Conservation (phyloP, 2,329 filamentous ascomycete species). For the Zalaria obscura region DNA sequence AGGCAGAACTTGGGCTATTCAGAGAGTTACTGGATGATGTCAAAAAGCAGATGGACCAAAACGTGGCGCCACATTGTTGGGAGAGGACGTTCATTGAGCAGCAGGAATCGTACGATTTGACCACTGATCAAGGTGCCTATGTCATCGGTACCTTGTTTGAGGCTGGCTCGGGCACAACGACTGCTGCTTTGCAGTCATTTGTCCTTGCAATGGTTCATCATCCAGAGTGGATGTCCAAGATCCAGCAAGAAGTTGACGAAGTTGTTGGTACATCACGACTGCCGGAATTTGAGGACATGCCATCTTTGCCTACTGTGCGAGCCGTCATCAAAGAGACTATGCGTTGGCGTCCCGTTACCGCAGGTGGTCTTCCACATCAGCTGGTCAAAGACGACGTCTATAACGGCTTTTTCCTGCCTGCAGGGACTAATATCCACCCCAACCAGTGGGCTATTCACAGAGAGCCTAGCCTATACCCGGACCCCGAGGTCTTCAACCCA, state of each 20-base stretch:
- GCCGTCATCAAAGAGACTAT: constrained; percentile 28
- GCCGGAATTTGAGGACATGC: constrained; percentile 23
- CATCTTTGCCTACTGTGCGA: constrained; percentile 22
- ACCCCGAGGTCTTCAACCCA: constrained; percentile 37
- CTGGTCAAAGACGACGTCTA: constrained; percentile 42
- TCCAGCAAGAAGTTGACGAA: constrained; percentile 22
- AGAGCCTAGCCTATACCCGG: constrained; percentile 36
- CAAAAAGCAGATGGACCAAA: constrained; percentile 11
- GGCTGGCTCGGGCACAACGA: constrained; percentile 18
- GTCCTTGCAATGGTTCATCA: constrained; percentile 15
- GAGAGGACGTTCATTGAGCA: constrained; percentile 12
- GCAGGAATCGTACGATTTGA: constrained; percentile 11
- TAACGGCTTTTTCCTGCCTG: constrained; percentile 41
- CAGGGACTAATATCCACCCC: constrained; percentile 33
- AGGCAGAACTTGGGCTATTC: constrained; percentile 14
- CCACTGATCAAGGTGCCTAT: constrained; percentile 17
- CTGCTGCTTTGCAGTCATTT: constrained; percentile 16
- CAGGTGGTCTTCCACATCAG: constrained; percentile 37
- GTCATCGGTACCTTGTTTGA: constrained; percentile 19
- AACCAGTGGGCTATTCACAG: constrained; percentile 37
- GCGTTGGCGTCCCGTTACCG: constrained; percentile 28
- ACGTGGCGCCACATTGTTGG: constrained; percentile 10
- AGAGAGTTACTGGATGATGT: constrained; percentile 19
- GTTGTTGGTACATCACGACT: constrained; percentile 17
- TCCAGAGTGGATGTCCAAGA: constrained; percentile 9